phyloP scores from a whole-genome alignment of 2,329 filamentous ascomycete genomes.

The Beauveria asiatica region DNA sequence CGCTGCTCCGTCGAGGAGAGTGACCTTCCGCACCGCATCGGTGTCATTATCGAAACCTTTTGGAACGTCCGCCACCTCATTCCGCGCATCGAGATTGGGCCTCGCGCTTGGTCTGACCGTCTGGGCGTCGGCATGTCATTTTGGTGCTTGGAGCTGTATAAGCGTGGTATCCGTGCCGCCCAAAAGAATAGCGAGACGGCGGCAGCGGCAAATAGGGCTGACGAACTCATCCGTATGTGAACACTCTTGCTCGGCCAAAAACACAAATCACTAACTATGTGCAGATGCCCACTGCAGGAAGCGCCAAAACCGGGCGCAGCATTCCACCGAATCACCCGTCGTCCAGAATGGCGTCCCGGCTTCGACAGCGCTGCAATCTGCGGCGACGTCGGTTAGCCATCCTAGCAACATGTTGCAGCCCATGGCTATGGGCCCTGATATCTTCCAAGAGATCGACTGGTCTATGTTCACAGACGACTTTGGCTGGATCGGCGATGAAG shows the following conservation, averaged over 20 bases:
- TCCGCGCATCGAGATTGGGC: conserved; percentile 31
- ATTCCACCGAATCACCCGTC: not conserved
- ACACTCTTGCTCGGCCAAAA: not conserved
- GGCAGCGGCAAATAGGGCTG: conserved; percentile 19
- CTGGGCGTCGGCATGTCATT: conserved; percentile 41
- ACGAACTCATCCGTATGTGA: conserved; percentile 23
- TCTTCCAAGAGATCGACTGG: conserved; percentile 40
- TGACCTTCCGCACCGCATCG: conserved; percentile 38
- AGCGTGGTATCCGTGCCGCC: conserved; percentile 29
- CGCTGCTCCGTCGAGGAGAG: conserved; percentile 38
- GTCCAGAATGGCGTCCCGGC: not conserved
- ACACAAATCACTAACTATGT: not conserved
- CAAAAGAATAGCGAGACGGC: conserved; percentile 23
- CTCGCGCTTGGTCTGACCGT: conserved; percentile 34
- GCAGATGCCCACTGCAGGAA: not conserved
- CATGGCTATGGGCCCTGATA: conserved; percentile 21
- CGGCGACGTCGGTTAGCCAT: conserved; percentile 6
- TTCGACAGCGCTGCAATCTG: not conserved
- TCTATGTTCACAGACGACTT: conserved; percentile 42
- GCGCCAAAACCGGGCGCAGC: not conserved
- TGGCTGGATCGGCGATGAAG: conserved; percentile 31
- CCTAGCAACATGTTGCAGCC: conserved; percentile 15
- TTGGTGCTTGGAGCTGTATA: conserved; percentile 42
- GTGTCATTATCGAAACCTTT: conserved; percentile 40
- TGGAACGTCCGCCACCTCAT: conserved; percentile 33